These are phyloP conservation scores for Gossypium herbaceum DNA, from an alignment of 345 rosid genomes.

Conservation along the genomic window DNA sequence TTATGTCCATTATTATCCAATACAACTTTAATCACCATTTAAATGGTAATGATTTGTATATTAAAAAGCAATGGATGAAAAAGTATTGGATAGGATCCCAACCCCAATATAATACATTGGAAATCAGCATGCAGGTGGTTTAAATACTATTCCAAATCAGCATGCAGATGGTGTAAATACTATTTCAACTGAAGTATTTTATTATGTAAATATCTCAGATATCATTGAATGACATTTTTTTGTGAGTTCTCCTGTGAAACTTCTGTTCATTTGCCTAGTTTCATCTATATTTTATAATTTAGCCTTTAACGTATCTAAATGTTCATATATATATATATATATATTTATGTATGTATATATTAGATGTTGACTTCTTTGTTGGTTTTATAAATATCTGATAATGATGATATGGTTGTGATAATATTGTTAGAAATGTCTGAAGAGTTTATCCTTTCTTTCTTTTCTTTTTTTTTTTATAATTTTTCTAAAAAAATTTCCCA, in stretches of 20 bases:
- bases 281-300: slow-evolving; percentile 1
- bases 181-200: not conserved
- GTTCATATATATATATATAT: not conserved
- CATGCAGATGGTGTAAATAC: not conserved
- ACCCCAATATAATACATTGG: not conserved
- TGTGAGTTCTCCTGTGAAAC: not conserved
- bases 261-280: not conserved
- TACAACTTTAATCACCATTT: too few relatives aligned
- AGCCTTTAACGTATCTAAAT: not conserved
- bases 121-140: not conserved
- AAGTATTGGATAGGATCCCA: too few relatives aligned
- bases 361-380: not conserved
- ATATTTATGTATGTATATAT: not conserved
- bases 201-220: slow-evolving; percentile 9
- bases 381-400: not conserved
- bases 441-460: not conserved
- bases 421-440: slow-evolving; percentile 1
- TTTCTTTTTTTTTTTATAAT: not conserved
- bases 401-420: not conserved
- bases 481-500: not conserved
- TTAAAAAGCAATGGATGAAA: too few relatives aligned
- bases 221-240: not conserved
- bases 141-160: too few relatives aligned
- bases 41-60: too few relatives aligned
- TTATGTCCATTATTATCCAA: too few relatives aligned